These are phyloP conservation scores for Allium fistulosum DNA, from an alignment of 106 monocot species.

Conservation along the genomic window DNA sequence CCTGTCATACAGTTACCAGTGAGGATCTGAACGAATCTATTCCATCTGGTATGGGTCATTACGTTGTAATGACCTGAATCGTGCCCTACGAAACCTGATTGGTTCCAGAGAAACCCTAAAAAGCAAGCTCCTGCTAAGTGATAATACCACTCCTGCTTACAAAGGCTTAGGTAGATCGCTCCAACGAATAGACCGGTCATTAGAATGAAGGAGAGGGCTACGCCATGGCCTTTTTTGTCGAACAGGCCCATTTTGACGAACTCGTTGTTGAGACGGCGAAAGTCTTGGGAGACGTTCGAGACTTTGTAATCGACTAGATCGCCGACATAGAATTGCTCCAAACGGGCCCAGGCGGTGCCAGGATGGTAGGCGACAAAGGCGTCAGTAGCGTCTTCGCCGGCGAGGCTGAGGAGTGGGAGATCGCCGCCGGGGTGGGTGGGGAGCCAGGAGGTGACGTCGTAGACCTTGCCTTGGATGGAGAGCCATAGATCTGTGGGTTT, in stretches of 20 bases:
- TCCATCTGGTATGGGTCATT: slow-evolving; percentile 16
- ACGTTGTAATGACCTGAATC: slow-evolving; percentile 50
- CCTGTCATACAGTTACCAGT: slow-evolving; percentile 48
- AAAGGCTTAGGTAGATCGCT: slow-evolving; percentile 24
- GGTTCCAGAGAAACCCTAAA: slow-evolving; percentile 51
- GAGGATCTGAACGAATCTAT: slow-evolving; percentile 24
- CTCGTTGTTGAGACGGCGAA: slow-evolving; percentile 45
- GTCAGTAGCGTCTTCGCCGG: slow-evolving; percentile 68
- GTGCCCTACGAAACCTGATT: slow-evolving; percentile 56
- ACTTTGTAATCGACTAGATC: slow-evolving; percentile 41
- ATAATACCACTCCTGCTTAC: not conserved
- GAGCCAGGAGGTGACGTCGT: slow-evolving; percentile 54
- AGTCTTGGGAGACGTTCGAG: slow-evolving; percentile 47
- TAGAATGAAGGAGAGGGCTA: slow-evolving; percentile 10
- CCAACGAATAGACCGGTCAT: slow-evolving; percentile 16
- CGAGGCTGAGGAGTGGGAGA: slow-evolving; percentile 43
- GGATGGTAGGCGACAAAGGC: slow-evolving; percentile 67
- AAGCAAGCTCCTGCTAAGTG: slow-evolving; percentile 25
- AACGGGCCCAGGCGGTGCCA: slow-evolving; percentile 29
- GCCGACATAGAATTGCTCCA: slow-evolving; percentile 42
- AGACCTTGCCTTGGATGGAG: slow-evolving; percentile 65
- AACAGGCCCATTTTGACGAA: slow-evolving; percentile 43
- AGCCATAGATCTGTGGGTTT: slow-evolving; percentile 46
- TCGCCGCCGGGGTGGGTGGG: slow-evolving; percentile 51
- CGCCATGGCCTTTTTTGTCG: slow-evolving; percentile 31